Base-by-base conservation (phyloP, 306 rosid genomes). In the Calophaca sinica region DNA sequence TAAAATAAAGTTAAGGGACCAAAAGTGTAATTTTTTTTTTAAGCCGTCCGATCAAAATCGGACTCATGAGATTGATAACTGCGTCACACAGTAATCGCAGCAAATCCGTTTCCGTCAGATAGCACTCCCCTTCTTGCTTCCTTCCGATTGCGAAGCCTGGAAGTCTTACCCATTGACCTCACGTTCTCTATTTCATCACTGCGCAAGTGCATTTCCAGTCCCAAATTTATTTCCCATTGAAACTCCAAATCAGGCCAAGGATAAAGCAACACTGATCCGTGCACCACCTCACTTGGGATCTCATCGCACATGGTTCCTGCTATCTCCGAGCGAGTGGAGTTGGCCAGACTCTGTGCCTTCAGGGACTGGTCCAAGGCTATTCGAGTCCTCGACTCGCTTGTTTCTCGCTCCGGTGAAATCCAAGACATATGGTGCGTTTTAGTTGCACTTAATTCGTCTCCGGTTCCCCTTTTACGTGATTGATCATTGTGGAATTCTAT, bases 301-400 rank as follows among this genome's bases (percentile, higher is more conserved):
- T 49, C 58, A 35, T 74, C 64, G 45, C 77, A 45, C 29, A 89
- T 89, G 96, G 84, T 83, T 60, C 64, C 93, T 38, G 73, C 88
- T 14, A 45, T 69, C 85, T 84, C 94, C 48, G 87, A 88, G 88
- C 82, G 98, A 61, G 85, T 71, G 29, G 88, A 92, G 82, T 86
- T 92, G 6, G 91, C 96, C 72, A 87, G 81, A 84, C 90, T 86
- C 64, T 92, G 96, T 65, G 72, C 83, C 87, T 86, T 89, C 28
- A 88, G 81, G 83, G 89, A 92, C 85, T 92, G 96, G 98, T 88
- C 96, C 86, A 92, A 88, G 73, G 98, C 98, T 63, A 90, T 92
- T 78, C 85, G 94, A 78, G 74, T 90, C 74, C 88, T 92, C 53
- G 94, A 92, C 86, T 88, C 92, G 60, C 80, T 92, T 66, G 83